phyloP scores from a whole-genome alignment of 345 rosid species.

The Laguncularia racemosa region DNA sequence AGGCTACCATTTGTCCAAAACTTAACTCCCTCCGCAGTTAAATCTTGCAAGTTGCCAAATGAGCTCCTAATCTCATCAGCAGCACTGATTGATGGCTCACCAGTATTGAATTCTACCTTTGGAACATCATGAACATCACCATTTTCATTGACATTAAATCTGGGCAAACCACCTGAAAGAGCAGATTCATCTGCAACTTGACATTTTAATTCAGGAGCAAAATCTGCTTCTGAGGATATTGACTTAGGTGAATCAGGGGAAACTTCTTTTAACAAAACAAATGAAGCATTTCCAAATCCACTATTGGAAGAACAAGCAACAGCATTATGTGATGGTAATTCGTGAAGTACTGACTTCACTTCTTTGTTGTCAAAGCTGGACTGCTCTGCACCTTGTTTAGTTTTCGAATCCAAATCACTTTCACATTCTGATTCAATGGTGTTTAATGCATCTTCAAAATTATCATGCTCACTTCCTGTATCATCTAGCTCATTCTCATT shows the following conservation, averaged over 20 bases:
- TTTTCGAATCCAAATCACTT: slow-evolving; percentile 38
- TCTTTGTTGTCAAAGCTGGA: slow-evolving; percentile 13
- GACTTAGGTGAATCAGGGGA: slow-evolving; percentile 15
- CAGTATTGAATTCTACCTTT: slow-evolving; percentile 15
- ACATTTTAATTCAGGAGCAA: slow-evolving; percentile 20
- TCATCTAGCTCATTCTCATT: slow-evolving; percentile 29
- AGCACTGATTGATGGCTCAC: slow-evolving; percentile 20
- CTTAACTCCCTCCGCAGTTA: slow-evolving; percentile 26
- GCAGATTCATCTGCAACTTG: slow-evolving; percentile 23
- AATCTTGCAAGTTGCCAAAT: slow-evolving; percentile 13
- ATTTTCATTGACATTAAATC: slow-evolving; percentile 8
- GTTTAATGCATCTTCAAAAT: slow-evolving; percentile 77
- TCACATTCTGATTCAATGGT: slow-evolving; percentile 78
- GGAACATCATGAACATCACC: slow-evolving; percentile 14
- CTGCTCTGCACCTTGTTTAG: slow-evolving; percentile 36
- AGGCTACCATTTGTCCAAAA: slow-evolving; percentile 96
- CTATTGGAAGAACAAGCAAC: slow-evolving; percentile 15
- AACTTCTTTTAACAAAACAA: slow-evolving; percentile 15
- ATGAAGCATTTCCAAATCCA: slow-evolving; percentile 21
- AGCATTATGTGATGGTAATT: slow-evolving; percentile 6
- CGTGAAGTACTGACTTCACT: slow-evolving; percentile 14
- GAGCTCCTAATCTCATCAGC: slow-evolving; percentile 13
- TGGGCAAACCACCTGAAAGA: slow-evolving; percentile 25
- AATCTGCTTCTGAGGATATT: slow-evolving; percentile 18
- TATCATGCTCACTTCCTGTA: slow-evolving; percentile 72